A percentile compares a stretch with the other conserved stretches of the same genome.
phyloP scores from a whole-genome alignment of 371 early-diverging fungal species.

The Mortierella sp. region DNA sequence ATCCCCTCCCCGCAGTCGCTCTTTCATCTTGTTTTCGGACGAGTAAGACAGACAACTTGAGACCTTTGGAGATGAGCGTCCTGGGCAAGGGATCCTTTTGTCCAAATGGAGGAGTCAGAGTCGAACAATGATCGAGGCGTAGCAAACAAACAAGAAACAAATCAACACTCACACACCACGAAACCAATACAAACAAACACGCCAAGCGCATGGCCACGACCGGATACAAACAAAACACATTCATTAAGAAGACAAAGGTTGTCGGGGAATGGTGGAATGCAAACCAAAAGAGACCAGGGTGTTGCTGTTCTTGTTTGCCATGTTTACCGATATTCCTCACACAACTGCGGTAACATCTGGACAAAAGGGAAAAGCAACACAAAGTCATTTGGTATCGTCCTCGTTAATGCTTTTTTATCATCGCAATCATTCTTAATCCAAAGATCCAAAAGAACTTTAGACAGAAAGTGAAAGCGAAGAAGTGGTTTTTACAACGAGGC shows the following conservation, averaged over 20 bases:
- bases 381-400: too few species aligned
- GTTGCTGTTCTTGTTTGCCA: too few species aligned
- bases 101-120: neutral
- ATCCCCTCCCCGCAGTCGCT: neutral
- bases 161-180: neutral
- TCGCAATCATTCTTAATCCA: too few species aligned
- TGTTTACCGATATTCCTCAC: too few species aligned
- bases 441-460: too few species aligned
- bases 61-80: neutral
- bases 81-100: neutral
- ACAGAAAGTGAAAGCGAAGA: too few species aligned
- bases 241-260: neutral
- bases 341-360: too few species aligned
- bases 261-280: neutral
- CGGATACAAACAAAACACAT: neutral
- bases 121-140: neutral
- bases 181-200: neutral
- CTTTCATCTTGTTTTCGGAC: neutral
- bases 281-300: too few species aligned
- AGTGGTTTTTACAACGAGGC: too few species aligned
- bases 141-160: neutral
- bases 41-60: neutral
- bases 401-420: too few species aligned
- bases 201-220: neutral
- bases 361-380: too few species aligned